These are phyloP conservation scores for Trichoderma guizhouense DNA, from an alignment of 2,329 filamentous ascomycete species.

Conservation along the genomic window DNA sequence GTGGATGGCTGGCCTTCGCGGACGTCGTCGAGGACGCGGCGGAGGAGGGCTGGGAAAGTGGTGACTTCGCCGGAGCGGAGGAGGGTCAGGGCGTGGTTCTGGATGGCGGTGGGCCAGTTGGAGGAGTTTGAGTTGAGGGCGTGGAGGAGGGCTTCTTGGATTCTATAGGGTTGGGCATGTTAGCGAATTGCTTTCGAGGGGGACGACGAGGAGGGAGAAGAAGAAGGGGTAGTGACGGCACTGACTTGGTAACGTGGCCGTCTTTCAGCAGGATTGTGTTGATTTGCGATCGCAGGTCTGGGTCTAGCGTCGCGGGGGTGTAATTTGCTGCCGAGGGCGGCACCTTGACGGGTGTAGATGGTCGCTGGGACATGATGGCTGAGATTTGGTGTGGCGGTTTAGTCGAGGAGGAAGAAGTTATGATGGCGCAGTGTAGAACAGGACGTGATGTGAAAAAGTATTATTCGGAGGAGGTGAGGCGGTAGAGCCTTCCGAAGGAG, in stretches of 20 bases:
- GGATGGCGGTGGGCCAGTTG: constrained; percentile 62
- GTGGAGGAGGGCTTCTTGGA: constrained; percentile 63
- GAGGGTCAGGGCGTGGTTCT: constrained; percentile 57
- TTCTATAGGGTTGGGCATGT: constrained; percentile 39
- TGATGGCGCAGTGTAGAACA: neutral
- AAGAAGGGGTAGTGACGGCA: neutral
- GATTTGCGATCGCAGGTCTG: constrained; percentile 60
- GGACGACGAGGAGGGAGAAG: neutral
- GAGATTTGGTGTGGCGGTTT: neutral
- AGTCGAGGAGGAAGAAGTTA: neutral
- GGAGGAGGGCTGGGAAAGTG: constrained; percentile 59
- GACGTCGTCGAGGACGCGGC: constrained; percentile 60
- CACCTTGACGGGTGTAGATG: constrained; percentile 59
- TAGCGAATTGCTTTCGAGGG: neutral
- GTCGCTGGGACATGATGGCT: constrained; percentile 41
- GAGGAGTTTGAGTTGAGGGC: constrained; percentile 55
- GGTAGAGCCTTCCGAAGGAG: neutral
- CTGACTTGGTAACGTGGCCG: constrained; percentile 58
- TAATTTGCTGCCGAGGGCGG: constrained; percentile 58
- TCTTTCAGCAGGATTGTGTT: constrained; percentile 57
- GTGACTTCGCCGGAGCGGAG: constrained; percentile 58
- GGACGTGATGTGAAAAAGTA: neutral
- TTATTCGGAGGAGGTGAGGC: neutral
- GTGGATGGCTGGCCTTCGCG: constrained; percentile 43
- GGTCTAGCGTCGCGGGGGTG: constrained; percentile 58